These are phyloP conservation scores for Kwoniella botswanensis DNA, from an alignment of 768 basidiomycete genomes.

Conservation along the genomic window DNA sequence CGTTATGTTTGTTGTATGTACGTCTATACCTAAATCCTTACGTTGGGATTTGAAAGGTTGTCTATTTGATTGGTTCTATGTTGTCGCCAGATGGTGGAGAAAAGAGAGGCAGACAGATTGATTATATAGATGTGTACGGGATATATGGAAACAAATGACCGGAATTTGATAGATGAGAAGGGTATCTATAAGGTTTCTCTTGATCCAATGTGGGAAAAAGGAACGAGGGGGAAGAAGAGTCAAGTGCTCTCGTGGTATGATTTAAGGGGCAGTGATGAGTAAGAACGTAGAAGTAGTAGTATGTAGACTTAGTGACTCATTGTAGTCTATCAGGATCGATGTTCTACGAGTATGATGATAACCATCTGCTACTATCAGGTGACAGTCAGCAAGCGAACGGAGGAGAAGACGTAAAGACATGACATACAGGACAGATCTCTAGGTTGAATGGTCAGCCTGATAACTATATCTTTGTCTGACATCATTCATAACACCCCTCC, in stretches of 20 bases:
- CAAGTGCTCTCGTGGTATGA: neutral
- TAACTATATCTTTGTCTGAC: neutral
- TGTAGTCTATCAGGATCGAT: no score
- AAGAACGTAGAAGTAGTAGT: neutral
- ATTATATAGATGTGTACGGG: neutral
- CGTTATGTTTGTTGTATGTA: no score
- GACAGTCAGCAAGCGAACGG: neutral
- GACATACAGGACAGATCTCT: neutral
- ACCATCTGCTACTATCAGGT: neutral
- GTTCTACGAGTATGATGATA: no score
- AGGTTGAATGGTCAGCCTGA: neutral
- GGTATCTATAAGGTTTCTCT: conserved; percentile 8
- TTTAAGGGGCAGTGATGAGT: no score
- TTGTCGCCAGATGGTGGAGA: neutral
- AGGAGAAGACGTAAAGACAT: neutral
- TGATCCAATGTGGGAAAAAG: conserved; percentile 8
- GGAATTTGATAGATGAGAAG: conserved; percentile 5
- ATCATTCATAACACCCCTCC: neutral
- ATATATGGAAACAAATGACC: neutral
- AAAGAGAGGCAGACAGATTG: neutral
- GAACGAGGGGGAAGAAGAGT: conserved; percentile 11
- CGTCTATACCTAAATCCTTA: neutral
- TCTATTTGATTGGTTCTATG: neutral
- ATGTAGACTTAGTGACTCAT: neutral
- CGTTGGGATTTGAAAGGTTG: neutral